These are phyloP conservation scores for Keithomyces neogunnii DNA, from an alignment of 2,329 filamentous ascomycete species.

Conservation along the genomic window DNA sequence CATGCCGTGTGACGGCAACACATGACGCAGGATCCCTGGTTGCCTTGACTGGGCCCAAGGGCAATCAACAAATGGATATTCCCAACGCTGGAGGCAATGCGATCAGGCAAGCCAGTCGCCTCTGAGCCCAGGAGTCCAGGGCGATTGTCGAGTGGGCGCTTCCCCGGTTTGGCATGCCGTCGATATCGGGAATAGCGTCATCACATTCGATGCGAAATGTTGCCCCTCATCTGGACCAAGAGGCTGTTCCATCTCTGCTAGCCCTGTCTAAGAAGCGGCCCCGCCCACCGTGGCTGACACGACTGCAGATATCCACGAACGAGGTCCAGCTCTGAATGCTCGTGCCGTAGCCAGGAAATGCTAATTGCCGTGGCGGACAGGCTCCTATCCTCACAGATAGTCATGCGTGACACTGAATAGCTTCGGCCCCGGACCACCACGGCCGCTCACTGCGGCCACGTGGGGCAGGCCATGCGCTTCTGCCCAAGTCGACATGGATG, in stretches of 20 bases:
- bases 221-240: slow-evolving; percentile 1
- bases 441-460: slow-evolving; percentile 13
- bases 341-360: slow-evolving; percentile 18
- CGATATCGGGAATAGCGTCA: background rate
- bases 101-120: background rate
- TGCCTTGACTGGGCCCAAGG: too few species aligned
- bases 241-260: background rate
- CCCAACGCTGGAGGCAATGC: too few species aligned
- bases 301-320: slow-evolving; percentile 20
- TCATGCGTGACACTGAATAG: slow-evolving; percentile 11
- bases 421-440: background rate
- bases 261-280: too few species aligned
- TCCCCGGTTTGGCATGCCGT: background rate
- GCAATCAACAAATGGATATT: too few species aligned
- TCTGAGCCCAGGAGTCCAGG: background rate
- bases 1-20: too few species aligned
- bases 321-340: slow-evolving; percentile 18
- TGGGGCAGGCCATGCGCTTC: slow-evolving; percentile 9
- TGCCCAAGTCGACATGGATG: background rate
- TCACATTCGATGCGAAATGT: background rate
- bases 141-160: background rate
- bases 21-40: too few species aligned
- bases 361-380: slow-evolving; percentile 13
- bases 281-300: slow-evolving; percentile 10
- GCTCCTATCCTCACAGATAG: slow-evolving; percentile 7